Conservation (phyloP, 2,329 filamentous ascomycete genomes). For the Ceratocystiopsis brevicomis region DNA sequence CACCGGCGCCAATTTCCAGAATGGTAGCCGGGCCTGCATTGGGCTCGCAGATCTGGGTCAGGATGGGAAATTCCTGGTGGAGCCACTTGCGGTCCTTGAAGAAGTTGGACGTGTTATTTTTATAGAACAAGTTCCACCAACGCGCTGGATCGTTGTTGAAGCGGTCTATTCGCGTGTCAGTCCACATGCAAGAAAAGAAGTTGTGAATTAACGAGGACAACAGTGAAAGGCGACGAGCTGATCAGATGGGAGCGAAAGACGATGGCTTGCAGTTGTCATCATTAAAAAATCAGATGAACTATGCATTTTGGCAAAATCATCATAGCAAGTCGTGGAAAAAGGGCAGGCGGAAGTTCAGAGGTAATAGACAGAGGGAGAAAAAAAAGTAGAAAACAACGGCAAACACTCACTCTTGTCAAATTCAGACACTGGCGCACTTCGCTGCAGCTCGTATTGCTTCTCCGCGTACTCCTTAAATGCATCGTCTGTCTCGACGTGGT, state of each 20-base stretch:
- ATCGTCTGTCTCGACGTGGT: conserved; percentile 87
- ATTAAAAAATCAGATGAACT: conserved; percentile 47
- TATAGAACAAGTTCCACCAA: conserved; percentile 98
- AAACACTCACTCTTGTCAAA: conserved; percentile 61
- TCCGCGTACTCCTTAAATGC: conserved; percentile 73
- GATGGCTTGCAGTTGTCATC: conserved; percentile 40
- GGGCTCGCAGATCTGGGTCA: conserved; percentile 54
- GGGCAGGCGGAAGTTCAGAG: conserved; percentile 3
- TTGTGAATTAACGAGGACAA: conserved; percentile 3
- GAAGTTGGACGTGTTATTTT: conserved; percentile 92
- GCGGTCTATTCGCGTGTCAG: conserved; percentile 31
- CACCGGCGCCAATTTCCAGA: conserved; percentile 84
- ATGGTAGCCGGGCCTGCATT: conserved; percentile 52
- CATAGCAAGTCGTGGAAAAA: conserved; percentile 9
- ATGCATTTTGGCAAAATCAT: conserved; percentile 36
- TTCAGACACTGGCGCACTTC: conserved; percentile 70
- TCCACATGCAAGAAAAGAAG: background rate
- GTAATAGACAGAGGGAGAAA: background rate
- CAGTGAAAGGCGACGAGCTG: conserved; percentile 8
- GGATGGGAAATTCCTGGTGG: conserved; percentile 80
- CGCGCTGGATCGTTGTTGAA: conserved; percentile 84
- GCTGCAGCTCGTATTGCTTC: conserved; percentile 68
- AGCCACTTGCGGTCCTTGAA: conserved; percentile 99
- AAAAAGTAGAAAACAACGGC: background rate
- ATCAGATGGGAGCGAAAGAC: conserved; percentile 64